phyloP scores from a whole-genome alignment of 2,329 filamentous ascomycete genomes.

The Akanthomyces muscarius region DNA sequence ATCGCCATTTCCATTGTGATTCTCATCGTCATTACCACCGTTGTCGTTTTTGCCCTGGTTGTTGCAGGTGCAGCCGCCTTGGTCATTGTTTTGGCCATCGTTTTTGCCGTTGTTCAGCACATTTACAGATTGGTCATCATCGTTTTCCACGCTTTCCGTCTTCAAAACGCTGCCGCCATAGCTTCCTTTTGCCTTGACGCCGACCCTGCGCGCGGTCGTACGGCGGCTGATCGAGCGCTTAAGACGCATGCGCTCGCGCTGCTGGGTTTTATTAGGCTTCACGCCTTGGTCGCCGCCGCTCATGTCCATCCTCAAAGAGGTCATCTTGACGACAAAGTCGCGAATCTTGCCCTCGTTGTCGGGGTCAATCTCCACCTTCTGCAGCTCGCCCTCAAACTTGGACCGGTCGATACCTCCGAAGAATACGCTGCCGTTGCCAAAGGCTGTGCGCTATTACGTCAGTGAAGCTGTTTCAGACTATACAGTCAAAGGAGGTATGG shows the following conservation, averaged over 20 bases:
- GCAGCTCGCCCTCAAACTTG: too few relatives aligned
- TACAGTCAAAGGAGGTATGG: background rate
- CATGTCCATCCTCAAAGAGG: slow-evolving; percentile 6
- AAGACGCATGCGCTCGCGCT: background rate
- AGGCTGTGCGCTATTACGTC: background rate
- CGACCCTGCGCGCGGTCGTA: too few relatives aligned
- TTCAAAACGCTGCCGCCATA: background rate
- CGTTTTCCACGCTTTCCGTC: background rate
- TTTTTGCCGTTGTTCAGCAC: background rate
- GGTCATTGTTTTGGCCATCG: background rate
- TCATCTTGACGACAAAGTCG: slow-evolving; percentile 10
- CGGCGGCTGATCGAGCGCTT: background rate
- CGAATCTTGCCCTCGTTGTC: background rate
- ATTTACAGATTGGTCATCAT: background rate
- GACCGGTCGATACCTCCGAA: slow-evolving; percentile 10
- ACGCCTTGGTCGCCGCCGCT: background rate
- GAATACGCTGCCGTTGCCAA: slow-evolving; percentile 10
- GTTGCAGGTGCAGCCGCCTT: background rate
- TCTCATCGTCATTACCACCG: background rate
- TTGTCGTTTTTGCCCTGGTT: background rate
- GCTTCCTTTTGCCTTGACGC: background rate
- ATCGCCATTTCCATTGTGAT: background rate
- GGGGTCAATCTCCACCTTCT: too few relatives aligned
- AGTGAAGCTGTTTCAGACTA: background rate
- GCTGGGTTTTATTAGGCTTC: background rate